Percentiles rank a stretch among this genome's conserved stretches.
Conservation (phyloP, 345 rosid species). For the Citrus unshiu region DNA sequence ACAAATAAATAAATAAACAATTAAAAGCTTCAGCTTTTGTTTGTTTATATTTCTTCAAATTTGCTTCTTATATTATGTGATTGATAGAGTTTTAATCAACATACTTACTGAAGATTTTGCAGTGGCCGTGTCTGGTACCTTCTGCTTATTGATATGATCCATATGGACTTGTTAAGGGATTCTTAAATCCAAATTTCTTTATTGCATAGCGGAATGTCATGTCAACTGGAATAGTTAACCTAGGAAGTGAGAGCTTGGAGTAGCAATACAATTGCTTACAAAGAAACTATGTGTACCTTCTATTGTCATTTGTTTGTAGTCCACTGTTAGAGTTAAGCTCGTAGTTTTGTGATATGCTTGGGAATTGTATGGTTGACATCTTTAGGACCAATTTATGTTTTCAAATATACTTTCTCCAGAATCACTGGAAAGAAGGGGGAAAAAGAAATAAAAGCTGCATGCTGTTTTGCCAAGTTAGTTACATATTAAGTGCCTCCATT, state of each 20-base stretch:
- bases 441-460: too few species aligned
- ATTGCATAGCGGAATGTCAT: too few species aligned
- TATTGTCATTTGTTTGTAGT: background rate
- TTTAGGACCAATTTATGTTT: background rate
- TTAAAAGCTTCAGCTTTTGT: background rate
- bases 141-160: too few species aligned
- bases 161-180: too few species aligned
- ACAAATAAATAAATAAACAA: too few species aligned
- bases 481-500: background rate
- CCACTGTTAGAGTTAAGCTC: background rate
- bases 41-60: background rate
- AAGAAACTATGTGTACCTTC: background rate
- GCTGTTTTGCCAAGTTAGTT: background rate
- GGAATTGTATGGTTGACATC: background rate
- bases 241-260: too few species aligned
- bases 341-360: background rate
- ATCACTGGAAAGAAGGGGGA: background rate
- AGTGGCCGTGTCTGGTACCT: too few species aligned
- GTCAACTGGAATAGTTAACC: too few species aligned
- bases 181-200: too few species aligned
- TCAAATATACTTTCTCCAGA: background rate
- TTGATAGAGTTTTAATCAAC: background rate
- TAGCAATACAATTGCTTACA: background rate
- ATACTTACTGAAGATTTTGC: too few species aligned
- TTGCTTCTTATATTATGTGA: background rate